These are phyloP conservation scores for Lecanoromycetidae sp. DNA, from an alignment of 2,329 filamentous ascomycete species.

Conservation along the genomic window DNA sequence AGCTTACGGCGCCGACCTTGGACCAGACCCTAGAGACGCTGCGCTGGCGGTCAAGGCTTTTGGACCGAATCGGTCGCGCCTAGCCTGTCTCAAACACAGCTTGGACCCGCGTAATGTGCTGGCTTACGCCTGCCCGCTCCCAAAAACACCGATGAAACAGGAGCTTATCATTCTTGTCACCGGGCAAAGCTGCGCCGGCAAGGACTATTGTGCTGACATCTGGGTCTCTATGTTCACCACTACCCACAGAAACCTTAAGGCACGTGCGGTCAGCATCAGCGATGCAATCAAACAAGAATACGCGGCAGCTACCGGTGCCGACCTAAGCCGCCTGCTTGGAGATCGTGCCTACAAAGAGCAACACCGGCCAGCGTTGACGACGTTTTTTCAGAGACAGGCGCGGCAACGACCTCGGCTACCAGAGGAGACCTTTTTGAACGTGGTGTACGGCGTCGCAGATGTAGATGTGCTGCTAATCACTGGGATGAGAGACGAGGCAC, in stretches of 20 bases:
- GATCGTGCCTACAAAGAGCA: slow-evolving; percentile 52
- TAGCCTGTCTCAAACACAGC: slow-evolving; percentile 40
- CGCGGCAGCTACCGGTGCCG: slow-evolving; percentile 36
- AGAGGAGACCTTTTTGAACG: slow-evolving; percentile 40
- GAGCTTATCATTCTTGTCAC: slow-evolving; percentile 47
- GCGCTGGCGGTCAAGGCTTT: slow-evolving; percentile 43
- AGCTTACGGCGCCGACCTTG: slow-evolving; percentile 49
- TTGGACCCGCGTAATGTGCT: slow-evolving; percentile 42
- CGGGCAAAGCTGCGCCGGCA: slow-evolving; percentile 39
- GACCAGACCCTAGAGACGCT: slow-evolving; percentile 47
- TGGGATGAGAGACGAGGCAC: slow-evolving; percentile 50
- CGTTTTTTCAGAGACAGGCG: slow-evolving; percentile 40
- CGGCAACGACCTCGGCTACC: slow-evolving; percentile 34
- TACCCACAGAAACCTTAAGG: slow-evolving; percentile 24
- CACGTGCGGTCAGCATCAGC: slow-evolving; percentile 44
- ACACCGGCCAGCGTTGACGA: slow-evolving; percentile 41
- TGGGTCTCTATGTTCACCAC: slow-evolving; percentile 37
- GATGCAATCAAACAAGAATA: slow-evolving; percentile 47
- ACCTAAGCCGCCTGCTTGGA: slow-evolving; percentile 36
- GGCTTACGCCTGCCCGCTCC: slow-evolving; percentile 44
- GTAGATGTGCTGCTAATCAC: slow-evolving; percentile 49
- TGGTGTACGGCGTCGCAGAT: slow-evolving; percentile 32
- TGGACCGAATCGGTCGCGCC: slow-evolving; percentile 40
- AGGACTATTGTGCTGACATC: slow-evolving; percentile 46
- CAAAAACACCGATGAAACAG: slow-evolving; percentile 24